phyloP scores from a whole-genome alignment of 257 asterid species.

The Craterostigma plantagineum region DNA sequence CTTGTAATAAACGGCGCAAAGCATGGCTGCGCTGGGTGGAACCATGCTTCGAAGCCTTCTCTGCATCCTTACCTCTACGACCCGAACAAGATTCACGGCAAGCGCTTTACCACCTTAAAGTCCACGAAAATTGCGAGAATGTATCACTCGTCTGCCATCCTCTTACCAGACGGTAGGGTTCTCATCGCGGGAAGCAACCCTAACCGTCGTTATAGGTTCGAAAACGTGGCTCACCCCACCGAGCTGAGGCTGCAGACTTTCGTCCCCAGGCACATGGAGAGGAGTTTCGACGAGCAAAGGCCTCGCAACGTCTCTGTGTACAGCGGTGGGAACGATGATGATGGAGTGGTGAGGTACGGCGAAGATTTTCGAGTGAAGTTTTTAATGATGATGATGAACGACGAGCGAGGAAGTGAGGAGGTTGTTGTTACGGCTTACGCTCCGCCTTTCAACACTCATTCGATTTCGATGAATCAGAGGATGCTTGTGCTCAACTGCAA shows the following conservation, averaged over 20 bases:
- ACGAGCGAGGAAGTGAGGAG: constrained; percentile 4
- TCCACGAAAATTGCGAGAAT: constrained; percentile 38
- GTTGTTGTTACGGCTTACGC: constrained; percentile 28
- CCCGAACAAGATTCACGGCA: constrained; percentile 22
- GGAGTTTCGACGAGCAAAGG: constrained; percentile 17
- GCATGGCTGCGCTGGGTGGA: constrained; percentile 34
- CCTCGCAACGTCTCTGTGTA: constrained; percentile 22
- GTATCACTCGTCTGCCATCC: constrained; percentile 40
- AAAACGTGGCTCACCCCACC: constrained; percentile 25
- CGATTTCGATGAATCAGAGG: constrained; percentile 52
- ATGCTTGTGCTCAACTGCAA: constrained; percentile 28
- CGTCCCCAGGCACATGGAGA: constrained; percentile 23
- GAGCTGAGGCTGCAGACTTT: constrained; percentile 49
- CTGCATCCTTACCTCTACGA: constrained; percentile 34
- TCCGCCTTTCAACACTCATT: constrained; percentile 47
- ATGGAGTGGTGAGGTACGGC: constrained; percentile 18
- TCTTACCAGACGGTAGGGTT: constrained; percentile 39
- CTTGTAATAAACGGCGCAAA: constrained; percentile 46
- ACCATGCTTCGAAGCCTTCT: constrained; percentile 19
- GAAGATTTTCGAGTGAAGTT: constrained; percentile 23
- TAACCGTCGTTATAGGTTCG: constrained; percentile 16
- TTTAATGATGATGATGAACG: constrained; percentile 5
- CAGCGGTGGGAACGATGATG: constrained; percentile 3
- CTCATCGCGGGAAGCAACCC: constrained; percentile 57
- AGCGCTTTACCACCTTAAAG: constrained; percentile 21